Evolutionary conservation across 108 stramenopile genomes (phyloP).

Genomic region (Epipyxis sp.): DNA sequence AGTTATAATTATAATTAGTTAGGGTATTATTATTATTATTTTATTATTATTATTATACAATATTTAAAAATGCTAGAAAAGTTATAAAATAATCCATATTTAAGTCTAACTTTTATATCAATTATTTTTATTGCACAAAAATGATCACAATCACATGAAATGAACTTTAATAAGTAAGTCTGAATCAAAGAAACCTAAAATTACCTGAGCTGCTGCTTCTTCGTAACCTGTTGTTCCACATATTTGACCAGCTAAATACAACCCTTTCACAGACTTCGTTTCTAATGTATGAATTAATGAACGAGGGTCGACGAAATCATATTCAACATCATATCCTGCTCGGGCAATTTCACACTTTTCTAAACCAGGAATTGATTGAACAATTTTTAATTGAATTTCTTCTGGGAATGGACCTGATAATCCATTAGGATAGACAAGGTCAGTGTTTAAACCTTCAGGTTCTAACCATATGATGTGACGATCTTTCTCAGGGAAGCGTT

Average conservation of each 20-base stretch:
- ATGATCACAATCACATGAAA: too few species aligned
- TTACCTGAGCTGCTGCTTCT: conserved; percentile 94
- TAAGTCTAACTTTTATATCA: too few species aligned
- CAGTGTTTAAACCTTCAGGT: conserved; percentile 89
- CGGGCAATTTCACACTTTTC: conserved; percentile 84
- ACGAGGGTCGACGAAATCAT: conserved; percentile 92
- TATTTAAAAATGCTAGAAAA: too few species aligned
- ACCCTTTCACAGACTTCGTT: conserved; percentile 76
- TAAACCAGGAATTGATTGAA: conserved; percentile 73
- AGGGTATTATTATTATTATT: too few species aligned
- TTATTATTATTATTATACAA: too few species aligned
- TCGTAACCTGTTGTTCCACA: conserved; percentile 98
- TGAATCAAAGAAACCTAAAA: too few species aligned
- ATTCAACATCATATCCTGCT: conserved; percentile 87
- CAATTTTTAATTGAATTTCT: conserved; percentile 81
- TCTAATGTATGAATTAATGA: conserved; percentile 81
- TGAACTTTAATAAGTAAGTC: too few species aligned
- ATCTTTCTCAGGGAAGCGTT: conserved; percentile 80
- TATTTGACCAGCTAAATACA: conserved; percentile 95
- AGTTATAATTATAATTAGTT: too few species aligned
- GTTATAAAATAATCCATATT: too few species aligned
- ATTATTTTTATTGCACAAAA: too few species aligned
- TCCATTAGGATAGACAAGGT: conserved; percentile 95
- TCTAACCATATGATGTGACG: conserved; percentile 93
- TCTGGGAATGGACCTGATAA: conserved; percentile 83